Evolutionary conservation across 2,329 filamentous ascomycete genomes (phyloP).

Genomic region (Alternaria longipes): DNA sequence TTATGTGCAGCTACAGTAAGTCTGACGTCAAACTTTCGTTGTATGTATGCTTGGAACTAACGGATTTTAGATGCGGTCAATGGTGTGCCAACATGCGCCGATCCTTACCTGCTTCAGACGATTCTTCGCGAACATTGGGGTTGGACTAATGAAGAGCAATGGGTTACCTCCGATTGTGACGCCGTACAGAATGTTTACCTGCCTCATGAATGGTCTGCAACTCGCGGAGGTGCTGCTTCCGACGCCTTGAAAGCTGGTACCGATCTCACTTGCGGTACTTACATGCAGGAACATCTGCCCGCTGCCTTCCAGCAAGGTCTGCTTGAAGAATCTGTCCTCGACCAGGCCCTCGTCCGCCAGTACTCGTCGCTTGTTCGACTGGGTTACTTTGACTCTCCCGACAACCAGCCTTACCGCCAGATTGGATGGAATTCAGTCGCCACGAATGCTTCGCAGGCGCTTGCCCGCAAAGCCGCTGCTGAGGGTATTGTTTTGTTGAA

Average conservation of each 20-base stretch:
- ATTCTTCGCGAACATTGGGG: constrained; percentile 72
- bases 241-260: constrained; percentile 40
- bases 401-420: constrained; percentile 36
- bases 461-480: constrained; percentile 64
- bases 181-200: constrained; percentile 68
- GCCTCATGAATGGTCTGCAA: constrained; percentile 53
- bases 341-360: constrained; percentile 62
- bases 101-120: constrained; percentile 68
- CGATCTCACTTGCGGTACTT: constrained; percentile 35
- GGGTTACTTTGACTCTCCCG: constrained; percentile 56
- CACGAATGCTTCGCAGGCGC: constrained; percentile 61
- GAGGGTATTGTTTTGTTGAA: constrained; percentile 63
- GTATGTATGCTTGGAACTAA: constrained; percentile 24
- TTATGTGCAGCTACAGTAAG: constrained; percentile 64
- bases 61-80: constrained; percentile 66
- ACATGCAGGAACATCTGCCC: constrained; percentile 34
- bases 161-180: constrained; percentile 72
- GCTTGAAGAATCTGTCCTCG: constrained; percentile 56
- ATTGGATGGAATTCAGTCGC: constrained; percentile 55
- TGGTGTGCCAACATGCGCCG: constrained; percentile 71
- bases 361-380: constrained; percentile 65
- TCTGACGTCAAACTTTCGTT: background rate
- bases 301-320: constrained; percentile 28
- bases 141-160: constrained; percentile 69
- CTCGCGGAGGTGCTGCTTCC: constrained; percentile 38